Base-by-base conservation (phyloP, 306 rosid species). In the Cicer pinnatifidum region DNA sequence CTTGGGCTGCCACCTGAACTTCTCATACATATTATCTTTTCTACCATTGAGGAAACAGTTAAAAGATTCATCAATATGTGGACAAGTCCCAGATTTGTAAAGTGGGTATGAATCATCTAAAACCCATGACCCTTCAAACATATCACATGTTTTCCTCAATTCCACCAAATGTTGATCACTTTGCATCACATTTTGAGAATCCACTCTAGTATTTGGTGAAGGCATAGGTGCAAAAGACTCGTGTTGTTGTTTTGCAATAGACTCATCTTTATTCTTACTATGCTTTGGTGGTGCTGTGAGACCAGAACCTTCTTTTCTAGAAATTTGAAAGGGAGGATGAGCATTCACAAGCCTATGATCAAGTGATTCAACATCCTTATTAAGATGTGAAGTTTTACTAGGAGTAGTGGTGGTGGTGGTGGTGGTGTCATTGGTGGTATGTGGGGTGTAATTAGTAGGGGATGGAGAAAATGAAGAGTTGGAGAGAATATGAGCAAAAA, bases 41-140 rank as follows among this genome's bases (percentile, higher is more conserved):
- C 93, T 83, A 12, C 96, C 93, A 38, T 92, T 92, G 63, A 37
- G 37, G 46, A 82, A 67, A 72, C 97, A 92, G 69, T 85, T 61
- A 79, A 92, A 92, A 48, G 91, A 88, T 77, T 89, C 93, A 64
- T 92, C 97, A 17, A 92, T 82, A 68, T 77, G 56, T 12, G 89
- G 78, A 68, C 97, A 92, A 39, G 97, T 88, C 19, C 93, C 97
- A 1, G 93, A 81, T 68, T 67, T 78, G 75, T 89, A 92, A 48
- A 88, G 92, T 9, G 92, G 89, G 50, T 86, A 83, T 1, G 93
- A 85, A 66, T 89, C 96, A 63, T 92, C 97, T 51, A 39, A 79
- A 41, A 88, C 87, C 97, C 97, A 92, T 45, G 86, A 80, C 11
- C 97, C 97, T 44, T 92, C 87, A 54, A 78, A 86, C 23, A 92